phyloP scores from a whole-genome alignment of 2,329 filamentous ascomycete genomes.

The Saccharata proteae region DNA sequence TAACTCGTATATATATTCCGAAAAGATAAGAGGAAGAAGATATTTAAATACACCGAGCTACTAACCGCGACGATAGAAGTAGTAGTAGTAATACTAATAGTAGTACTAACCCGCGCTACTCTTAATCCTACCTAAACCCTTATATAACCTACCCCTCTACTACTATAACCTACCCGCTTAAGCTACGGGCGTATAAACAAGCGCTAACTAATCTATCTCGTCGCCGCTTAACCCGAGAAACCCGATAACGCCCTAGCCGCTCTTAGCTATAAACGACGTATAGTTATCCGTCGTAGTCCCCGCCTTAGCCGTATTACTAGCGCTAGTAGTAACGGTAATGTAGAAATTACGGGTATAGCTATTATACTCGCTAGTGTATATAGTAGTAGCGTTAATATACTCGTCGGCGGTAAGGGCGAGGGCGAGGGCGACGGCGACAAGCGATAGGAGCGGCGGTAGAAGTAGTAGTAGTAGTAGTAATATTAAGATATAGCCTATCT shows the following conservation, averaged over 20 bases:
- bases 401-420: slow-evolving; percentile 37
- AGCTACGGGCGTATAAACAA: slow-evolving; percentile 14
- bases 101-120: no score
- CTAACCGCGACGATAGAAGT: no score
- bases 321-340: slow-evolving; percentile 39
- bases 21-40: no score
- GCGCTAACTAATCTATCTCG: slow-evolving; percentile 43
- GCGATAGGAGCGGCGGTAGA: no score
- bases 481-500: no score
- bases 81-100: no score
- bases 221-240: slow-evolving; percentile 41
- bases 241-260: slow-evolving; percentile 42
- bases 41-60: no score
- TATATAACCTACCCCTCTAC: no score
- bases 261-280: slow-evolving; percentile 32
- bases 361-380: slow-evolving; percentile 40
- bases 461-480: no score
- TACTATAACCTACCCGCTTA: no score
- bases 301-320: slow-evolving; percentile 32
- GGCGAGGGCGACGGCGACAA: slow-evolving; percentile 29
- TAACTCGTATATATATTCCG: no score
- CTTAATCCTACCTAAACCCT: no score
- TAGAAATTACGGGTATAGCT: slow-evolving; percentile 43
- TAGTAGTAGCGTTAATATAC: slow-evolving; percentile 34
- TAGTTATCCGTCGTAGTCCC: slow-evolving; percentile 39